Base-by-base conservation (phyloP, 2,329 filamentous ascomycete genomes). In the Alternaria triticina region DNA sequence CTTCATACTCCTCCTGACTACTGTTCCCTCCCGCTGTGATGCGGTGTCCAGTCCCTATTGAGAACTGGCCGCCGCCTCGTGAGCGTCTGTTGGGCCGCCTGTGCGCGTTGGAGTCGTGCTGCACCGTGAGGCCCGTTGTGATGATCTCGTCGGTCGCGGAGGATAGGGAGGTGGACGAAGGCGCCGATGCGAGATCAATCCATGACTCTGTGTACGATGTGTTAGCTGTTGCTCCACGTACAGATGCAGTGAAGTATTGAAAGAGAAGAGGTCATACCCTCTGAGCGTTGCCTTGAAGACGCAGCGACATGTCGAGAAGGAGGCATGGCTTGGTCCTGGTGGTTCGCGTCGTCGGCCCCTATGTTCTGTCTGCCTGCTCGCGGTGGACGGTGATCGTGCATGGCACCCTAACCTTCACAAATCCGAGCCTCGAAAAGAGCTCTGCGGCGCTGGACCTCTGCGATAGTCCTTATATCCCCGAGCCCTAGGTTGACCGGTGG, bases 1-100 rank as follows among this genome's bases (percentile, higher is more conserved):
- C 94, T 33, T 97, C 93, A 74, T 96, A 97, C 82, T 97, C 94
- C 71, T 97, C 94, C 78, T 97, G 93, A 74, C 94, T 97, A 80
- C 93, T 96, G 55, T 93, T 96, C 33, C 82, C 83, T 45, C 74
- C 77, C 52, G 77, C 85, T 27, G 80, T 76, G 15, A 86, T 81
- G 44, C 82, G 81, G 47, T 77, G 67, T 44, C 75, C 74, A 20
- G 75, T 75, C 49, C 76, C 78, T 59, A 77, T 64, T 11, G 73
- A 74, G 62, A 80, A 78, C 45, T 72, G 74, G 17, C 74, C 70
- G 28, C 71, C 68, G 25, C 63, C 65, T 46, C 67, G 64, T 58
- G 74, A 81, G 76, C 81, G 66, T 62, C 86, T 82, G 62, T 84
- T 80, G 62, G 84, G 80, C 61, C 90, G 89, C 62, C 90, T 87